Base-by-base conservation (phyloP, 2,329 filamentous ascomycete species). In the Monosporascus sp. region DNA sequence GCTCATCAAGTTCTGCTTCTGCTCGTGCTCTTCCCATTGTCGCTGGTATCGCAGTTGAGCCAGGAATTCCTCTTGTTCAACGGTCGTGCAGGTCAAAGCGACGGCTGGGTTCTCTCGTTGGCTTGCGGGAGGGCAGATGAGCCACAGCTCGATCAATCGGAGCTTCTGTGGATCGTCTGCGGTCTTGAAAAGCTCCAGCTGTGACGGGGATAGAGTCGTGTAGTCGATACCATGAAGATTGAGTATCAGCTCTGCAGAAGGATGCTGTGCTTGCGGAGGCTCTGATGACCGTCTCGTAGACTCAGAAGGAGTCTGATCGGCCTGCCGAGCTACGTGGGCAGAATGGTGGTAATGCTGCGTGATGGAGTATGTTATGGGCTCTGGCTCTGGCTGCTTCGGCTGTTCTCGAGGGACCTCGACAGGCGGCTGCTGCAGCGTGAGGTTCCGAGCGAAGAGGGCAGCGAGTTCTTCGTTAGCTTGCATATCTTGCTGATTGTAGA, bases 341-440 rank as follows among this genome's bases (percentile, higher is more conserved):
- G 89, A 91, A 66, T 92, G 90, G 59, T 87, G 87, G 70, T 96
- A 96, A 70, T 96, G 91, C 65, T 89, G 86, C 9, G 89, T 88
- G 61, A 89, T 83, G 54, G 80, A 85, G 73, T 94, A 95, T 57
- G 81, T 77, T 58, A 89, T 86, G 48, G 72, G 74, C 53, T 72
- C 70, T 45, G 64, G 67, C 51, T 61, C 57, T 35, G 56, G 58
- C 52, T 62, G 60, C 62, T 68, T 69, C 18, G 62, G 62, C 52
- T 68, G 64, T 46, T 70, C 63, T 46, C 67, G 61, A 7, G 59
- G 59, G 6, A 49, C 26, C 35, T 59, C 59, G 31, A 53, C 51
- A 55, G 66, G 64, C 49, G 74, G 70, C 5, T 76, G 72, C 58
- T 77, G 74, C 60, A 94, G 79, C 51, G 79, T 88, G 72, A 95